phyloP scores from a whole-genome alignment of 768 basidiomycete genomes.

The Pleurotus djamor region DNA sequence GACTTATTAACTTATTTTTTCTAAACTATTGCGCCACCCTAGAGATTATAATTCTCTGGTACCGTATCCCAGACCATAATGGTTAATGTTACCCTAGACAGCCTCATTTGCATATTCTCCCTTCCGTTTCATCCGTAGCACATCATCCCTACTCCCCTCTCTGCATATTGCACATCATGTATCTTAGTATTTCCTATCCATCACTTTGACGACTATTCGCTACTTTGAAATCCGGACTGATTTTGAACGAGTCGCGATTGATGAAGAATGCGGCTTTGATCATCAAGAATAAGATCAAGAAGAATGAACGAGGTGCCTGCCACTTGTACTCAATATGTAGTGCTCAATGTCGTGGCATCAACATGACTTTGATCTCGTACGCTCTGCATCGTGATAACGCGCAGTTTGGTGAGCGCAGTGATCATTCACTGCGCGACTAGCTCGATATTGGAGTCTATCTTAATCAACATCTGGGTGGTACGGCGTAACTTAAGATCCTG shows the following conservation, averaged over 20 bases:
- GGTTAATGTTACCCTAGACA: neutral
- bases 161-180: constrained; percentile 1
- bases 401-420: neutral
- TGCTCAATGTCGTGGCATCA: too few species aligned
- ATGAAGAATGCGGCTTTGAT: neutral
- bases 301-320: too few species aligned
- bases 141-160: neutral
- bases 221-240: too few species aligned
- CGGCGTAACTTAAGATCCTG: neutral
- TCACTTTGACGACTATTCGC: neutral
- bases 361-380: too few species aligned
- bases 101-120: too few species aligned
- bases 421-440: neutral
- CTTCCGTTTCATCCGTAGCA: too few species aligned
- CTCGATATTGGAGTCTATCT: neutral
- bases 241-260: too few species aligned
- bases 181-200: neutral
- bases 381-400: too few species aligned
- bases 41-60: neutral
- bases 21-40: neutral
- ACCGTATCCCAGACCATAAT: neutral
- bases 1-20: neutral
- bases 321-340: too few species aligned
- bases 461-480: too few species aligned
- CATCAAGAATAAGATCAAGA: neutral